Conservation (phyloP, 148 eudicot genomes). For the Oxyria digyna region DNA sequence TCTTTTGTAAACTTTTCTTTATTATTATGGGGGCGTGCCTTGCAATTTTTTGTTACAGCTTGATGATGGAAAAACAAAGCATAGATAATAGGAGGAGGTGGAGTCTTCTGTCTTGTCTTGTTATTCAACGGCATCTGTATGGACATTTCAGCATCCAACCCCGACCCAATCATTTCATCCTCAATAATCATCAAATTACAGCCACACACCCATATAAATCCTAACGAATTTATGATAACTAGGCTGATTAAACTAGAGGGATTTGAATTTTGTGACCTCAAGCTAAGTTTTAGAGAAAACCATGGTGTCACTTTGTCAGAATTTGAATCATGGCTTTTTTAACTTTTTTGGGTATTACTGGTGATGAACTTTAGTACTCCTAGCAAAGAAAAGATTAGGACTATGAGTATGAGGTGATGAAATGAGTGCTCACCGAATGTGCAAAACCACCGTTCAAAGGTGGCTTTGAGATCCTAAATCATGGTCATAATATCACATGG, state of each 20-base stretch:
- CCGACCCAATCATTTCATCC: conserved; percentile 3
- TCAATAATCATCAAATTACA: background rate
- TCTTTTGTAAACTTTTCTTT: background rate
- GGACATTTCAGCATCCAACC: background rate
- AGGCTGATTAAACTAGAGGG: background rate
- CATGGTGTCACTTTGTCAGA: background rate
- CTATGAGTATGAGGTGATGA: background rate
- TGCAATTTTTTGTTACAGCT: background rate
- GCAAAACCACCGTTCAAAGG: background rate
- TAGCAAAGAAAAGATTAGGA: background rate
- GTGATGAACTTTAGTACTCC: background rate
- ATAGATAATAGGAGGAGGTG: too few relatives aligned
- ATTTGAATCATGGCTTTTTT: background rate
- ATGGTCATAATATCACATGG: background rate
- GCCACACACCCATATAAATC: background rate
- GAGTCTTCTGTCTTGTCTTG: conserved; percentile 3
- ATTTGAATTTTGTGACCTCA: background rate
- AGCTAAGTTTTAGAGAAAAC: background rate
- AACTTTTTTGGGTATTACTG: background rate
- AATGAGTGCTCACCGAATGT: background rate
- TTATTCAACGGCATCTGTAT: conserved; percentile 1
- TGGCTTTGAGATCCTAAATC: background rate
- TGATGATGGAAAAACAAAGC: background rate
- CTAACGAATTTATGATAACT: background rate
- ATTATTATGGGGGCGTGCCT: background rate